Evolutionary conservation across 1,284 basidiomycete genomes (phyloP), one percentile per base, ranked within the genome.

Genomic region (Fomitopsis betulina): DNA sequence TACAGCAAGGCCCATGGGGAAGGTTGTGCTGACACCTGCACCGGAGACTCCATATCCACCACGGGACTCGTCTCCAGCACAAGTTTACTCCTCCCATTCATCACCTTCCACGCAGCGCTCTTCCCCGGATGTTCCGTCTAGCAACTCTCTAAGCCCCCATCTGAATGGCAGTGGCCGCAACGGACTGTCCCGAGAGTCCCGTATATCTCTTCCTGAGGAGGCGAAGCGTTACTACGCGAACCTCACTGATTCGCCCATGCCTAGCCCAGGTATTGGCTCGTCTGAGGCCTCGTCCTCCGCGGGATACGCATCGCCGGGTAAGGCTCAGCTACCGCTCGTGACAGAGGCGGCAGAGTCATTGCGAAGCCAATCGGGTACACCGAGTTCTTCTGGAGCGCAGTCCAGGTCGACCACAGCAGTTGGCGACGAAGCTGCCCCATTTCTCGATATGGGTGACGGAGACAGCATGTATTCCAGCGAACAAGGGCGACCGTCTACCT

Each of bases 161-260:
- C n/a, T 60, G 9, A 65, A 63, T 50, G 65, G 59, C 12, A 59
- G 57, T 23, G 70, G 68, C 50, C 65, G 69, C 10, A 70, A 68
- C 37, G 59, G 63, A 1, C 61, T 70, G 23, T 76, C 76, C 15
- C 76, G 80, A 58, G 86, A 87, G 53, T 90, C 86, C 13, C 79
- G 81, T 35, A 81, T 87, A 54, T 84, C 84, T 37, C 75, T 90
- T 35, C 86, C 89, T 1, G 88, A 90, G 58, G 90, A 91, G 69
- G 85, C 87, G 17, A 82, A 76, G 62, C 81, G 80, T 47, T 91
- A 88, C 66, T 86, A 89, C 57, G 78, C 82, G 38, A 82, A 79
- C 61, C 84, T 89, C 79, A 71, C 71, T 25, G 86, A 89, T 53
- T 84, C 84, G 7, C 85, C 87, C 6, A 65, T 75, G 7, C 72